Conservation (phyloP, 148 eudicot genomes). For the Amaranthus palmeri region DNA sequence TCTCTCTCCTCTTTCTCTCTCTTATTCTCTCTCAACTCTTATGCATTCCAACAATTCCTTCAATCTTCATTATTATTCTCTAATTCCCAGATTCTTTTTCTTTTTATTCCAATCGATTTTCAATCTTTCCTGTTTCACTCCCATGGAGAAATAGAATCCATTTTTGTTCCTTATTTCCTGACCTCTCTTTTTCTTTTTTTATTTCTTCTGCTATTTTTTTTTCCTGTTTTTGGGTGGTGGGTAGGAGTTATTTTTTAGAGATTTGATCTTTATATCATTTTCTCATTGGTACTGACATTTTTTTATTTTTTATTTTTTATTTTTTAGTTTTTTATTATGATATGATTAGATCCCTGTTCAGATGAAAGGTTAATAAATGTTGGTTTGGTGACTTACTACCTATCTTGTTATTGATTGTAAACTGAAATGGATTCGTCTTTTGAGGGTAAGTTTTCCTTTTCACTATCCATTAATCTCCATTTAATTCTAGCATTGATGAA, state of each 20-base stretch:
- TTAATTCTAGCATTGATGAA: background rate
- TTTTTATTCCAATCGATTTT: background rate
- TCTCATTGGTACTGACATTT: background rate
- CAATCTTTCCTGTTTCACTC: no score
- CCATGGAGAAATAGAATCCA: slow-evolving; percentile 12
- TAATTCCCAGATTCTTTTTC: slow-evolving; percentile 15
- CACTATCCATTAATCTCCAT: background rate
- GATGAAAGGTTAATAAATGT: slow-evolving; percentile 24
- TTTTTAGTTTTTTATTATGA: slow-evolving; percentile 1
- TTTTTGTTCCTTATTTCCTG: background rate
- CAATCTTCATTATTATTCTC: no score
- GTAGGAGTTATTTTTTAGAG: background rate
- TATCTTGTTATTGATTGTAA: slow-evolving; percentile 11
- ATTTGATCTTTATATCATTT: slow-evolving; percentile 6
- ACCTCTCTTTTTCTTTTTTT: background rate
- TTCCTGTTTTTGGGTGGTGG: background rate
- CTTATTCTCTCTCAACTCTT: background rate
- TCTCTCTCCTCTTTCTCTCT: slow-evolving; percentile 1
- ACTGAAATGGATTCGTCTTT: slow-evolving; percentile 49
- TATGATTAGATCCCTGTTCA: slow-evolving; percentile 12
- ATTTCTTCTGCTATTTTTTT: background rate
- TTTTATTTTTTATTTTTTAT: slow-evolving; percentile 5
- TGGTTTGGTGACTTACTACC: slow-evolving; percentile 23
- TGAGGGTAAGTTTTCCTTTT: slow-evolving; percentile 40
- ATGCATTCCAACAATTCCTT: no score